Percentiles rank a stretch among this genome's conserved stretches.
These are phyloP conservation scores for Aspergillus neotritici DNA, from an alignment of 2,329 filamentous ascomycete species.

Conservation along the genomic window DNA sequence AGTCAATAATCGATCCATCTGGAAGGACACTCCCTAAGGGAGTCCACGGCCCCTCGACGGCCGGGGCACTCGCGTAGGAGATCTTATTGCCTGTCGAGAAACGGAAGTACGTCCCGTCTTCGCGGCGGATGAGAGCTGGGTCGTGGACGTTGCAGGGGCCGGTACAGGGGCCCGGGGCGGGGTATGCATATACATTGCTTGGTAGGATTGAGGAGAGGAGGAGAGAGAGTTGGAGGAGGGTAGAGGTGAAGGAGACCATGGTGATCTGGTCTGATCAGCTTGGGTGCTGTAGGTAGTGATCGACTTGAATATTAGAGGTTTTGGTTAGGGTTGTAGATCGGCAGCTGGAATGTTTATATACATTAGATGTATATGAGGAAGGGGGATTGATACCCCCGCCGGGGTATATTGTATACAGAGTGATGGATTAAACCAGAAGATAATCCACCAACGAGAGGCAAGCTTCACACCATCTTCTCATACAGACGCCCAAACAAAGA, in stretches of 20 bases:
- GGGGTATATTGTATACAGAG: too few species aligned
- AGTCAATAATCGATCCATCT: slow-evolving; percentile 42
- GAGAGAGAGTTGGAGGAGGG: slow-evolving; percentile 2
- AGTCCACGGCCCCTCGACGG: slow-evolving; percentile 49
- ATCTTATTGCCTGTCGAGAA: slow-evolving; percentile 50
- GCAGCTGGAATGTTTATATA: too few species aligned
- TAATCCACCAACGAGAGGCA: too few species aligned
- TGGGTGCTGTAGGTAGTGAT: too few species aligned
- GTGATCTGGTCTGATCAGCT: too few species aligned
- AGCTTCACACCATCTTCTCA: too few species aligned
- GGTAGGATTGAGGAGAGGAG: slow-evolving; percentile 4
- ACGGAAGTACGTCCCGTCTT: slow-evolving; percentile 48
- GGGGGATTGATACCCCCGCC: too few species aligned
- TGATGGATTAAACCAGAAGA: too few species aligned
- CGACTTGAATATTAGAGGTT: too few species aligned
- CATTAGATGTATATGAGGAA: too few species aligned
- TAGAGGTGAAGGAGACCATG: not conserved
- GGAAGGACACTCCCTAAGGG: slow-evolving; percentile 44
- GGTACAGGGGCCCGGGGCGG: slow-evolving; percentile 26
- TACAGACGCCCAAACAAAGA: too few species aligned
- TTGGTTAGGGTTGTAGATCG: too few species aligned
- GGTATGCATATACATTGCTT: slow-evolving; percentile 23
- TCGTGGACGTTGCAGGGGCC: slow-evolving; percentile 41
- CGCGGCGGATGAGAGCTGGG: slow-evolving; percentile 44
- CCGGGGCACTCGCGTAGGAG: slow-evolving; percentile 44